Percentiles rank a stretch among this genome's conserved stretches.
These are phyloP conservation scores for Olyra latifolia DNA, from an alignment of 176 grass and related monocot species.

Conservation along the genomic window DNA sequence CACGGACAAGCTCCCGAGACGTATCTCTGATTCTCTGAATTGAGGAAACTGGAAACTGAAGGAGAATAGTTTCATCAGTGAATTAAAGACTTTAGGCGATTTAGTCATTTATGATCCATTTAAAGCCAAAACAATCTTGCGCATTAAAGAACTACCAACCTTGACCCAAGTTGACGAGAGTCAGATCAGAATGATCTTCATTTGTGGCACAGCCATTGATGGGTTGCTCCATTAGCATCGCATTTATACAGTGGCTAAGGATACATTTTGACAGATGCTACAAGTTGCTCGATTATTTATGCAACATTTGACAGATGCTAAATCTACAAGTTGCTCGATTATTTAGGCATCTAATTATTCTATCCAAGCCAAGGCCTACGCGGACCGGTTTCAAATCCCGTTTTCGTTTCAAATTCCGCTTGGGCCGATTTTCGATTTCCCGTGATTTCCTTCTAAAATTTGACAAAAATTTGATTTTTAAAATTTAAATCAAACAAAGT, in stretches of 20 bases:
- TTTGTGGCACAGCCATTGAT: neutral
- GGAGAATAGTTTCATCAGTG: neutral
- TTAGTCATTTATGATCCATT: neutral
- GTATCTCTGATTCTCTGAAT: too few relatives aligned
- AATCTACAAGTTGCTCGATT: neutral
- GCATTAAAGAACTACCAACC: constrained; percentile 2
- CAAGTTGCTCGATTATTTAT: too few relatives aligned
- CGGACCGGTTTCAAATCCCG: too few relatives aligned
- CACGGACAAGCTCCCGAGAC: neutral
- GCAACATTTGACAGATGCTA: neutral
- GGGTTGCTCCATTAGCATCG: neutral
- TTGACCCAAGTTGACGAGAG: neutral
- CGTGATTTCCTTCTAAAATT: too few relatives aligned
- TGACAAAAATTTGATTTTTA: too few relatives aligned
- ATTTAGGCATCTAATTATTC: too few relatives aligned
- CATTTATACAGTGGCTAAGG: neutral
- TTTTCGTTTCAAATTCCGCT: too few relatives aligned
- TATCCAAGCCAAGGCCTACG: too few relatives aligned
- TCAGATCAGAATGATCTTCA: neutral
- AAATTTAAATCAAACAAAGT: too few relatives aligned
- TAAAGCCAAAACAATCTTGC: neutral
- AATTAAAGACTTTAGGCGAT: neutral
- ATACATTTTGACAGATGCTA: neutral
- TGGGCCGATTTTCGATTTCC: too few relatives aligned
- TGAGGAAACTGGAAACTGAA: neutral